Conservation (phyloP, 2,329 filamentous ascomycete genomes). For the Hypoxylon sp. region DNA sequence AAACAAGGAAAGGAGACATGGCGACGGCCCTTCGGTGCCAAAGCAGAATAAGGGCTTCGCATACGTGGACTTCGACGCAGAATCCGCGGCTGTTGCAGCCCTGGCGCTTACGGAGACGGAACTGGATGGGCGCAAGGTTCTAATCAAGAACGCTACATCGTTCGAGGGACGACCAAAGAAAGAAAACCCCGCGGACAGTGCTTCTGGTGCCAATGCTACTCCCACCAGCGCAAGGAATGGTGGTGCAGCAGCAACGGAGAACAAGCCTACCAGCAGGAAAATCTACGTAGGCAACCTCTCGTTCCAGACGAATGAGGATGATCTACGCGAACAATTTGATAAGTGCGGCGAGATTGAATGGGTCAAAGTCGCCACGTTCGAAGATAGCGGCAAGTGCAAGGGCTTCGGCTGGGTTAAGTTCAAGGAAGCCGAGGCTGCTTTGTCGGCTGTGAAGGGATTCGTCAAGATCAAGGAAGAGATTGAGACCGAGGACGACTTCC, state of each 20-base stretch:
- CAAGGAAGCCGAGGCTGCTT: conserved; percentile 80
- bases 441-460: conserved; percentile 85
- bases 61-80: conserved; percentile 89
- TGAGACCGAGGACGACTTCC: conserved; percentile 74
- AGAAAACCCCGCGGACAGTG: conserved; percentile 57
- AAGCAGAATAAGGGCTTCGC: conserved; percentile 90
- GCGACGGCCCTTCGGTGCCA: conserved; percentile 38
- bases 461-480: conserved; percentile 78
- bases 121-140: conserved; percentile 80
- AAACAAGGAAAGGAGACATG: conserved; percentile 60
- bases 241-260: conserved; percentile 52
- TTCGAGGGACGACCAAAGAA: conserved; percentile 91
- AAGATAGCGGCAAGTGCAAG: conserved; percentile 98
- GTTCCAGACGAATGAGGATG: conserved; percentile 86
- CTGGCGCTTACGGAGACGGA: conserved; percentile 89
- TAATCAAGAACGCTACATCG: conserved; percentile 93
- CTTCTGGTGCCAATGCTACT: conserved; percentile 48
- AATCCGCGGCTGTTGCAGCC: conserved; percentile 80
- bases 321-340: conserved; percentile 83
- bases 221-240: conserved; percentile 49
- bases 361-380: conserved; percentile 92
- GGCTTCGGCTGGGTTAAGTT: conserved; percentile 97
- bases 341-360: conserved; percentile 88
- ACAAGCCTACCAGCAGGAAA: conserved; percentile 74
- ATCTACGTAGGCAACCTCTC: conserved; percentile 93